These are phyloP conservation scores for Talaromyces rugulosus DNA, from an alignment of 2,329 filamentous ascomycete species.

Conservation along the genomic window DNA sequence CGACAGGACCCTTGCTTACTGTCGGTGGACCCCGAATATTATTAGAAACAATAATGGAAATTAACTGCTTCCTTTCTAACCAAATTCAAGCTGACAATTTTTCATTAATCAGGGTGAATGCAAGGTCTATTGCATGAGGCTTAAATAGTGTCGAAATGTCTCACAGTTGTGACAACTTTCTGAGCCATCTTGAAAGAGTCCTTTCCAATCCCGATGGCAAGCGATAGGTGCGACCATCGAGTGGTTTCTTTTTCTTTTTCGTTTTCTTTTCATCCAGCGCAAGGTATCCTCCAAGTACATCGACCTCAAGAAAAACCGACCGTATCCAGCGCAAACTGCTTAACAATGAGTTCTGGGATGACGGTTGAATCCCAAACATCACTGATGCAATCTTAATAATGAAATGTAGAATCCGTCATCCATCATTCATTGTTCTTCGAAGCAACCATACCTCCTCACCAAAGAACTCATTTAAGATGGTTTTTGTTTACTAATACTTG, in stretches of 20 bases:
- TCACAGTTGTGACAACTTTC: neutral
- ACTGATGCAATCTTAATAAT: neutral
- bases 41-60: neutral
- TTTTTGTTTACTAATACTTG: neutral
- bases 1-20: neutral
- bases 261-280: neutral
- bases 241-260: neutral
- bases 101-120: neutral
- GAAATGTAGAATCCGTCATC: neutral
- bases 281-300: neutral
- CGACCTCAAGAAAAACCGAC: neutral
- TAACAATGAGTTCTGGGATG: neutral
- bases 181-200: neutral
- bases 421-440: neutral
- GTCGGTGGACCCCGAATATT: neutral
- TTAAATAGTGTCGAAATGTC: neutral
- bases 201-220: neutral
- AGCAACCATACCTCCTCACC: neutral
- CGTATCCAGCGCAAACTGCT: neutral
- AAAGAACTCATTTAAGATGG: neutral
- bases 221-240: too few relatives aligned
- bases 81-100: neutral
- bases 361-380: neutral
- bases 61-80: neutral
- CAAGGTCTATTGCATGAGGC: neutral